Percentiles rank a stretch among this genome's conserved stretches.
phyloP scores from a whole-genome alignment of 257 asterid species.

The Scutellaria galericulata region DNA sequence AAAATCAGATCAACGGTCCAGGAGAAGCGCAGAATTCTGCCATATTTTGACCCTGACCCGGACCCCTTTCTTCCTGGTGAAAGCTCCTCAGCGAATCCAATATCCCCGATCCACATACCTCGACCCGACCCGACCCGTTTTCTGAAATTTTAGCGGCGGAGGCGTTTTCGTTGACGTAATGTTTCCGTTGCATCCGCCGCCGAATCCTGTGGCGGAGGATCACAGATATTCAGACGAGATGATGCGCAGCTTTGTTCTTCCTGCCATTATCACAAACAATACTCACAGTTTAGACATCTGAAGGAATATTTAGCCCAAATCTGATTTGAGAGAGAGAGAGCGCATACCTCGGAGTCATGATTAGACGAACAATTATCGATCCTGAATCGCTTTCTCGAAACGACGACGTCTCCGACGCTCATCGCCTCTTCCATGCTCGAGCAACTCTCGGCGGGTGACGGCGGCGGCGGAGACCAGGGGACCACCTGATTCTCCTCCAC shows the following conservation, averaged over 20 bases:
- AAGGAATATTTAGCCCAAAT: background rate
- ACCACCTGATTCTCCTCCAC: constrained; percentile 61
- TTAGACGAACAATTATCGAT: constrained; percentile 30
- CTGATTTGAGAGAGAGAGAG: background rate
- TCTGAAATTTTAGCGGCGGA: constrained; percentile 30
- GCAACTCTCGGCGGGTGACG: constrained; percentile 47
- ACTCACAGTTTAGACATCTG: background rate
- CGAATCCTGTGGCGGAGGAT: constrained; percentile 17
- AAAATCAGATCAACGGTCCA: constrained; percentile 41
- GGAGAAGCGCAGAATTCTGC: constrained; percentile 32
- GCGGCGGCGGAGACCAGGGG: constrained; percentile 67
- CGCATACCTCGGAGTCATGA: constrained; percentile 44
- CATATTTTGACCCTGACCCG: constrained; percentile 27
- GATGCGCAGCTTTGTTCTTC: constrained; percentile 36
- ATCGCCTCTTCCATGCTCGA: constrained; percentile 46
- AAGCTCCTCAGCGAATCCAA: constrained; percentile 42
- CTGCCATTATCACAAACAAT: constrained; percentile 33
- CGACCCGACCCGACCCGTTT: constrained; percentile 33
- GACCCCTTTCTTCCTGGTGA: constrained; percentile 36
- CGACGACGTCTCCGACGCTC: constrained; percentile 18
- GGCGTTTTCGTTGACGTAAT: background rate
- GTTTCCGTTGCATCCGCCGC: constrained; percentile 11
- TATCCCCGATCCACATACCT: constrained; percentile 15
- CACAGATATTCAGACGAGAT: background rate
- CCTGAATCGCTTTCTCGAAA: constrained; percentile 42